phyloP scores from a whole-genome alignment of 2,329 filamentous ascomycete species.

The Allantophomopsis lycopodina region DNA sequence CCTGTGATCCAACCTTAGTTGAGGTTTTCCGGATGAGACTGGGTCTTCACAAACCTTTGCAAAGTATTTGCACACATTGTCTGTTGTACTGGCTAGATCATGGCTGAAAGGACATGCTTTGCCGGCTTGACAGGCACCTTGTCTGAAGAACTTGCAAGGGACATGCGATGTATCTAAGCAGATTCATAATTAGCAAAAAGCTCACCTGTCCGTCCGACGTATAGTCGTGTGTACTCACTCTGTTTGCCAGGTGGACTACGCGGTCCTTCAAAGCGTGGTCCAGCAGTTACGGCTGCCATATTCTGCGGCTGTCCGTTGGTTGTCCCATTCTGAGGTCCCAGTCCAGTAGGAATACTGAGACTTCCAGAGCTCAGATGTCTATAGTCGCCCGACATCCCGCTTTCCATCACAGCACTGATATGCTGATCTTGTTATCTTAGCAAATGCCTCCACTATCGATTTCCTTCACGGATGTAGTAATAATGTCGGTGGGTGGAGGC shows the following conservation, averaged over 20 bases:
- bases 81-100: constrained; percentile 70
- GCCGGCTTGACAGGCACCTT: constrained; percentile 91
- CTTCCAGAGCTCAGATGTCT: constrained; percentile 41
- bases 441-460: no score
- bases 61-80: constrained; percentile 97
- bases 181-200: constrained; percentile 5
- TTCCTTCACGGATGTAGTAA: no score
- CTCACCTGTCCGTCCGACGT: constrained; percentile 1
- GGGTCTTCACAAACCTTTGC: constrained; percentile 59
- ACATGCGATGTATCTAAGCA: constrained; percentile 85
- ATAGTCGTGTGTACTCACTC: constrained; percentile 10
- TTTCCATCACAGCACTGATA: background rate
- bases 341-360: constrained; percentile 12
- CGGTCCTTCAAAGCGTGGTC: constrained; percentile 37
- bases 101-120: constrained; percentile 94
- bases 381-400: constrained; percentile 20
- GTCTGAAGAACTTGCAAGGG: constrained; percentile 97
- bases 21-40: constrained; percentile 3
- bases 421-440: no score
- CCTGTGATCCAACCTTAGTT: constrained; percentile 34
- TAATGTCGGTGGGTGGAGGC: no score
- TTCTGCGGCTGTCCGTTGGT: constrained; percentile 5
- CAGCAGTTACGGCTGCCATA: constrained; percentile 29
- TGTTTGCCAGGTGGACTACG: constrained; percentile 45
- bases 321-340: constrained; percentile 4